Base-by-base conservation (phyloP, 1,284 basidiomycete species). In the Farysia itapuensis region DNA sequence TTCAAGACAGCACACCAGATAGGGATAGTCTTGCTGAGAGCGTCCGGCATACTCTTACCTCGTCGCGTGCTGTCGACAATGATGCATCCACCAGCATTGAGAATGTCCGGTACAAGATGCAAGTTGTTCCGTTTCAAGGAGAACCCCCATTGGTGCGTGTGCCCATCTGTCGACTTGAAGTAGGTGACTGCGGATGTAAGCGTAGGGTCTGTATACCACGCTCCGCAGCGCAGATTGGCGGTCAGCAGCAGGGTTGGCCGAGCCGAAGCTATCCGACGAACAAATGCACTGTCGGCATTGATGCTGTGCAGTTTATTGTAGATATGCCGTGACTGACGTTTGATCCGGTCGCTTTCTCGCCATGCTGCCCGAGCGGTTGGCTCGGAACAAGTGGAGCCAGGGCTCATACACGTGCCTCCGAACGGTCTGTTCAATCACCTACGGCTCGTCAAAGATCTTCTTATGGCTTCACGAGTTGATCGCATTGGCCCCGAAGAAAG, bases 81-180 rank as follows among this genome's bases (percentile, higher is more conserved):
- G 15, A 96, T 80, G 26, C 93, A 79, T 0, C 91, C 92, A 22
- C 89, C 88, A n/a, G 81, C 78, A 13, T 82, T 57, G 11, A 80
- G 75, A 15, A 88, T 82, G 23, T 85, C 59, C 0, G 82, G 79
- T 2, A 96, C 78, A 0, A 97, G 77, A 42, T 90, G 86, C 13
- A 97, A 79, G 73, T 97, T 97, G 0, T 90, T 85, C 13, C 94
- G 67, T 51, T 72, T 70, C 18, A 72, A 29, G 24, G 58, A 60
- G 49, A 59, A 64, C 12, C 35, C 35, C 61, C 79, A 68, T 40
- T 79, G 77, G 39, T 84, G 83, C 56, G 84, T 86, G 70, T 97
- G 94, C 0, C 94, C 94, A 68, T 98, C 94, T 0, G 93, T 96
- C 0, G 91, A 94, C 77, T 98, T 98, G 83, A 96, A 97, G 80